These are phyloP conservation scores for Sugiyamaella neomexicana DNA, from an alignment of 1,139 yeast genomes.

Conservation along the genomic window DNA sequence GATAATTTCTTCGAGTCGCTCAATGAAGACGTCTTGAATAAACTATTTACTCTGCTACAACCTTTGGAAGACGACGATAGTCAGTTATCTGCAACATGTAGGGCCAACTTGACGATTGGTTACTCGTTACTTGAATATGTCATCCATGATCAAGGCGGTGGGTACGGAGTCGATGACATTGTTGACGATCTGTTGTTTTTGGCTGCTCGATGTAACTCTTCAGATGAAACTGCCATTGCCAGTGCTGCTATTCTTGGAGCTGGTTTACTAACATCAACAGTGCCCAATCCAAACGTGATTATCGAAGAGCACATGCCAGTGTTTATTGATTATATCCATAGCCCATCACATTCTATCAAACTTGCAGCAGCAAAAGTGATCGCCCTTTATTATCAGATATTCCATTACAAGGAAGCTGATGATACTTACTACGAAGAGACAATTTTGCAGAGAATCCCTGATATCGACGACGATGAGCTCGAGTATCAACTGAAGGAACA, in stretches of 20 bases:
- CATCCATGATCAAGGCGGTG: conserved; percentile 40
- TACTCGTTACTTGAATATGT: conserved; percentile 38
- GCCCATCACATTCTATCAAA: conserved; percentile 31
- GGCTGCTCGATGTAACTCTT: conserved; percentile 35
- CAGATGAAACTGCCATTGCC: conserved; percentile 33
- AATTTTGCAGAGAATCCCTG: conserved; percentile 46
- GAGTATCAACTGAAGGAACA: conserved; percentile 48
- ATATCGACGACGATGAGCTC: conserved; percentile 57
- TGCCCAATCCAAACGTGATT: conserved; percentile 32
- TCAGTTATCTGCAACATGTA: conserved; percentile 20
- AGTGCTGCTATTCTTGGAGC: conserved; percentile 39
- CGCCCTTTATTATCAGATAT: conserved; percentile 63
- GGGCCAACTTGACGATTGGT: conserved; percentile 33
- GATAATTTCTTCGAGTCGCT: conserved; percentile 33
- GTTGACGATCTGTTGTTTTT: conserved; percentile 34
- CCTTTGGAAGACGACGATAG: conserved; percentile 21
- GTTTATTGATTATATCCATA: conserved; percentile 35
- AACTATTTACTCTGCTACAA: conserved; percentile 26
- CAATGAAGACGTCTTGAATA: conserved; percentile 27
- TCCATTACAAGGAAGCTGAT: conserved; percentile 46
- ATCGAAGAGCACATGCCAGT: conserved; percentile 36
- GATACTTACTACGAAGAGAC: conserved; percentile 44
- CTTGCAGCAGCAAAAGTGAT: conserved; percentile 60
- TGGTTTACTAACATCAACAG: conserved; percentile 34
- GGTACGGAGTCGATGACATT: conserved; percentile 38